Evolutionary conservation across 31 red algal genomes (phyloP), one percentile per base, ranked within the genome.

Genomic region (Bonnemaisonia californica): DNA sequence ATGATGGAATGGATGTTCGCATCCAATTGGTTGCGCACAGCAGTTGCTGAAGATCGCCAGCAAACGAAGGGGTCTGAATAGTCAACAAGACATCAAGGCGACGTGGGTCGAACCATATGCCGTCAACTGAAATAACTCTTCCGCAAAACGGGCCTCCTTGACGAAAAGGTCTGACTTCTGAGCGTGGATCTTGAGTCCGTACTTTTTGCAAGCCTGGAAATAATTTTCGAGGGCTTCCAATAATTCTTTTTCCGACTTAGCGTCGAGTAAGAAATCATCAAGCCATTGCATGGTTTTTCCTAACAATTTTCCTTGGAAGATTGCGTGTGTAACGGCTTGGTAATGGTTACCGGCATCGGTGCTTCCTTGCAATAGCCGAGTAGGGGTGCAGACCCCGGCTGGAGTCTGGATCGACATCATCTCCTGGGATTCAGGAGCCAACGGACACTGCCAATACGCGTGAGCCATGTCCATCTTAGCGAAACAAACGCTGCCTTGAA

Each of bases 21-120:
- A 76, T 76, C 71, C 71, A 76, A 29, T 57, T 57, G 47, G 41
- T 11, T 21, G 71, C 45, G 24, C 71, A 76, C 27, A 76, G 31
- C 4, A 76, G 41, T 35, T 74, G 38, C 39, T 74, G 70, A 22
- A 74, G 70, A 16, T 74, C 70, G 21, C 42, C 70, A 1, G 28
- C 38, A 21, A 22, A 24, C 3, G 4, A 3, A 9, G 70, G 70
- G 33, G 23, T 18, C 0, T 51, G 42, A 34, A 74, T 76, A 9
- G 32, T 35, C 9, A 30, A 8, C 11, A 70, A 9, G 39, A 23
- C 39, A 22, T 36, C 37, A 68, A 68, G 35, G n/a, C 35, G 29
- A 19, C 63, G 29, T 32, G 63, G 1, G 1, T 1, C 63, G 1
- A 68, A 68, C 5, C 31, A 0, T 19, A 68, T 35, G 4, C 63